Conservation (phyloP, 2,329 filamentous ascomycete species). For the Trichoderma breve region DNA sequence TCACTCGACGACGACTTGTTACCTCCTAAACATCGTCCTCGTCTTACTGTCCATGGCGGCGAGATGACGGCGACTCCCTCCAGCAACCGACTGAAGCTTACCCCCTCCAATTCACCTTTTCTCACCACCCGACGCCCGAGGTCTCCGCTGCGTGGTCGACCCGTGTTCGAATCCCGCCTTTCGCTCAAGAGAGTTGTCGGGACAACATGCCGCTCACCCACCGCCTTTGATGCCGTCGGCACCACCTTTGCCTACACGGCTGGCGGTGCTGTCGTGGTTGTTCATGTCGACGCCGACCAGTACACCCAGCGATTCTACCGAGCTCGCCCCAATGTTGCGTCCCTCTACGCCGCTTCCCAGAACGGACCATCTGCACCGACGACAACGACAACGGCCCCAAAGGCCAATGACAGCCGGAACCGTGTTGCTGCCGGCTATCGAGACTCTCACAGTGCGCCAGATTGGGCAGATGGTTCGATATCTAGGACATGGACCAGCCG, state of each 20-base stretch:
- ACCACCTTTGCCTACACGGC: slow-evolving; percentile 87
- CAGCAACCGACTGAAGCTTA: slow-evolving; percentile 63
- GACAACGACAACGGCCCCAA: slow-evolving; percentile 45
- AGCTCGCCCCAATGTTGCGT: slow-evolving; percentile 74
- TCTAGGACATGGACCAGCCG: slow-evolving; percentile 81
- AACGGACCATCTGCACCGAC: slow-evolving; percentile 50
- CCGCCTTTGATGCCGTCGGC: slow-evolving; percentile 79
- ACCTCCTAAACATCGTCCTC: background rate
- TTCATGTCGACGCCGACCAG: slow-evolving; percentile 68
- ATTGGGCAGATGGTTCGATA: slow-evolving; percentile 61
- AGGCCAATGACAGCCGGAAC: slow-evolving; percentile 63
- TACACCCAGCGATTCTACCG: slow-evolving; percentile 84
- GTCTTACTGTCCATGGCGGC: slow-evolving; percentile 47
- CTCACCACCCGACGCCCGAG: slow-evolving; percentile 59
- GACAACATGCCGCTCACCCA: slow-evolving; percentile 80
- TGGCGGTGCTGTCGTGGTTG: slow-evolving; percentile 88
- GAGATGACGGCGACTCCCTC: slow-evolving; percentile 59
- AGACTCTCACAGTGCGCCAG: slow-evolving; percentile 48
- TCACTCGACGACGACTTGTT: background rate
- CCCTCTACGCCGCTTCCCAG: slow-evolving; percentile 58
- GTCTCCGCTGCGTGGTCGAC: slow-evolving; percentile 57
- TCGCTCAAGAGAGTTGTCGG: slow-evolving; percentile 83
- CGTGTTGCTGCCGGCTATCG: slow-evolving; percentile 48
- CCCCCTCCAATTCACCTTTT: slow-evolving; percentile 75
- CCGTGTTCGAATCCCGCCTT: slow-evolving; percentile 56